phyloP scores from a whole-genome alignment of 495 filamentous ascomycete species.

The Trichoderma erinaceum region DNA sequence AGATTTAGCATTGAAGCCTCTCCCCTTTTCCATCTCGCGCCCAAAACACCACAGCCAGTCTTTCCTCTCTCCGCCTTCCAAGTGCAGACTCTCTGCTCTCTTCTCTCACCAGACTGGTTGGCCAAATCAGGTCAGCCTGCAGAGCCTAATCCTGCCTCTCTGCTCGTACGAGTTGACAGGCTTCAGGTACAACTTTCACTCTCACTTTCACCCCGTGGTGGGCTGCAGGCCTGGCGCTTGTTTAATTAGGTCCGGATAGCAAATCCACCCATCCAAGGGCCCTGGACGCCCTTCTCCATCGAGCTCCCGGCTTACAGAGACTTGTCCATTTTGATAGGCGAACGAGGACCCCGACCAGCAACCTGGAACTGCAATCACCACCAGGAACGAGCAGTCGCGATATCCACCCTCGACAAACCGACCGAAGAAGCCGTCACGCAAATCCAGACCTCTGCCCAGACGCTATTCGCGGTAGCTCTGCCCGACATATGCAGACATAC shows the following conservation, averaged over 20 bases:
- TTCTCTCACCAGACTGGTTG: not conserved
- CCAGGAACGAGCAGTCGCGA: not conserved
- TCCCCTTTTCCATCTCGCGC: not conserved
- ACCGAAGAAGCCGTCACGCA: not conserved
- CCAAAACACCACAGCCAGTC: not conserved
- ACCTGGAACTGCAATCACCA: not conserved
- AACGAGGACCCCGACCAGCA: not conserved
- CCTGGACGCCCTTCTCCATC: slow-evolving; percentile 7
- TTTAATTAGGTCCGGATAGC: slow-evolving; percentile 13
- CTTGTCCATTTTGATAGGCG: slow-evolving; percentile 2
- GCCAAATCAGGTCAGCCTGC: not conserved
- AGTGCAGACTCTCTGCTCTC: not conserved
- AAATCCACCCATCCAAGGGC: slow-evolving; percentile 3
- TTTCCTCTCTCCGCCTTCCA: not conserved
- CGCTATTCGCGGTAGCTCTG: not conserved
- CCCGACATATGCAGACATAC: slow-evolving; percentile 4
- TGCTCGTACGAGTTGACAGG: not conserved
- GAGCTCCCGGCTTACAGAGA: not conserved
- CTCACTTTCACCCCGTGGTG: not conserved
- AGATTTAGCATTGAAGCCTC: not conserved
- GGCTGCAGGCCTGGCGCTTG: slow-evolving; percentile 3
- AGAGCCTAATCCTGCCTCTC: not conserved
- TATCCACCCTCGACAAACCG: not conserved
- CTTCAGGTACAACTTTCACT: not conserved
- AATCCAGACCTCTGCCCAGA: not conserved